Evolutionary conservation across 768 basidiomycete genomes (phyloP).

Genomic region (Tricholomella constricta): DNA sequence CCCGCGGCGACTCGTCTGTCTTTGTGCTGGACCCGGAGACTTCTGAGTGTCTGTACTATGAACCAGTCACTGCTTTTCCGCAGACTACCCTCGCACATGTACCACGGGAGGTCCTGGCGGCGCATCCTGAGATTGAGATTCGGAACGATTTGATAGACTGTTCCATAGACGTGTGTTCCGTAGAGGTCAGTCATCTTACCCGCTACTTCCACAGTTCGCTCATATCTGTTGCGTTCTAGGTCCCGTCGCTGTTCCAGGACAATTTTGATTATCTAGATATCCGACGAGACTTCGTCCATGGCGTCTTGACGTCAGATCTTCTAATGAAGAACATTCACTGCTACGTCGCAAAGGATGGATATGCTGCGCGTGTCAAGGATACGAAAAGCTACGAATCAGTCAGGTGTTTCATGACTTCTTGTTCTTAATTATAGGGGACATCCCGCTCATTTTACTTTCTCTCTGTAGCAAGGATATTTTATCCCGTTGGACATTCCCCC

Average conservation of each 20-base stretch:
- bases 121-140: constrained; percentile 81
- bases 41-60: constrained; percentile 84
- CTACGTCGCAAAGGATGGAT: constrained; percentile 84
- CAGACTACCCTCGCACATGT: constrained; percentile 59
- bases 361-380: constrained; percentile 92
- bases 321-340: constrained; percentile 94
- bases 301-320: constrained; percentile 90
- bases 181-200: constrained; percentile 60
- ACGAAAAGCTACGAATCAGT: constrained; percentile 90
- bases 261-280: constrained; percentile 98
- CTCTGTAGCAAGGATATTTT: constrained; percentile 85
- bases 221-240: constrained; percentile 44
- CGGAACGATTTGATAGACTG: constrained; percentile 88
- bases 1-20: constrained; percentile 71
- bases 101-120: constrained; percentile 74
- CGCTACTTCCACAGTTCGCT: not conserved
- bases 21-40: constrained; percentile 79
- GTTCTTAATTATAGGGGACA: not conserved
- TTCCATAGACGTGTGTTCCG: constrained; percentile 90
- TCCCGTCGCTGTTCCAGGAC: constrained; percentile 95
- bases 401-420: constrained; percentile 51
- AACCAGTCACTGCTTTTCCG: constrained; percentile 73
- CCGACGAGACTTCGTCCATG: constrained; percentile 90
- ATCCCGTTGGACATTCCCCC: constrained; percentile 91
- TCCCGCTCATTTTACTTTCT: not conserved